Evolutionary conservation across 2,329 filamentous ascomycete genomes (phyloP), one percentile per base, ranked within the genome.

Genomic region (Aulographum hederae): DNA sequence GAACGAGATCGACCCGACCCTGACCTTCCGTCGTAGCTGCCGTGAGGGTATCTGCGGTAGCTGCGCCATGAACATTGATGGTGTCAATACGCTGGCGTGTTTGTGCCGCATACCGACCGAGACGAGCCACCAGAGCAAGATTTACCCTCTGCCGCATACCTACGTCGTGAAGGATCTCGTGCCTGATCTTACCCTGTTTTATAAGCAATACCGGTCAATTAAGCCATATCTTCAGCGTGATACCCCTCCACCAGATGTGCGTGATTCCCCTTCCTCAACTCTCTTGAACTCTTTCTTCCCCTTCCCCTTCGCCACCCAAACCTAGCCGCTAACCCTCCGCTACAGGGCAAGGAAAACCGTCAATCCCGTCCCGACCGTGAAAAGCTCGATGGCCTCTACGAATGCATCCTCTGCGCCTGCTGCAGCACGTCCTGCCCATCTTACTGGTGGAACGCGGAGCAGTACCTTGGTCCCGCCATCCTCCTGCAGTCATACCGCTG

Each of bases 131-230:
- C 81, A 94, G 47, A 72, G 79, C 50, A 86, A 92, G 65, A 85
- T 98, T 58, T 98, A 98, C 65, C 89, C 89, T 38, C 70, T 98
- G 44, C 89, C 89, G 47, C 89, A 98, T 64, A 94, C 85, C 58
- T 98, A 94, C 61, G 81, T 98, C 45, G 85, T 98, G 62, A 98
- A 95, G 73, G 89, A 98, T 56, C 73, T 98, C 39, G 89, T 98
- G 20, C 86, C 89, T 37, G 89, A 98, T 54, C 65, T 98, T 63
- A 98, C 89, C 39, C 79, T 89, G 51, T 95, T 98, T 65, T 98
- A 98, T 73, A 95, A 95, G 71, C 89, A 98, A 68, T 98, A 98
- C 73, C 93, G 94, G 63, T 94, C 85, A 12, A 94, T 98, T 63
- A 92, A 95, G 74, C 89, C 89, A 27, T 98, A 93, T 57, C 74